These are phyloP conservation scores for Aspergillus sclerotialis DNA, from an alignment of 2,329 filamentous ascomycete genomes.

Conservation along the genomic window DNA sequence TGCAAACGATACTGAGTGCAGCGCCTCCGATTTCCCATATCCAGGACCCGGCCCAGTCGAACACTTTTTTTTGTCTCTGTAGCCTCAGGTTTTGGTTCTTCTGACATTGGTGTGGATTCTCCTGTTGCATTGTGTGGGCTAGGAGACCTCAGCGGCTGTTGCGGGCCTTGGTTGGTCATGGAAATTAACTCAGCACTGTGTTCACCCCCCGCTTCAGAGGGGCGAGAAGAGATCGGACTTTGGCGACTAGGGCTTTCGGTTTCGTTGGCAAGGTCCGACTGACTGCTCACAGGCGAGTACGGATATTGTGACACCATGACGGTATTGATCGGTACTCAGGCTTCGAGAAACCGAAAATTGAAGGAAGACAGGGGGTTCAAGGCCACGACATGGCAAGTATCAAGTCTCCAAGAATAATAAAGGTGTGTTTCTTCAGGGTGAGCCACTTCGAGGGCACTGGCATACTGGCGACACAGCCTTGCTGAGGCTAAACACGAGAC, in stretches of 20 bases:
- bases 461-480: too few relatives aligned
- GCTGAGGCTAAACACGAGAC: too few relatives aligned
- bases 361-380: too few relatives aligned
- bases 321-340: background rate
- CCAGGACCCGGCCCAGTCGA: slow-evolving; percentile 8
- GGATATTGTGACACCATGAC: background rate
- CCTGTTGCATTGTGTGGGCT: background rate
- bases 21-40: slow-evolving; percentile 8
- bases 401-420: too few relatives aligned
- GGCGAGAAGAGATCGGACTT: background rate
- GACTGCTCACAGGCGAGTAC: background rate
- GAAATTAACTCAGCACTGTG: background rate
- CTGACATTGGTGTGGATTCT: background rate
- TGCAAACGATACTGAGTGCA: slow-evolving; percentile 4
- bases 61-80: background rate
- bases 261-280: background rate
- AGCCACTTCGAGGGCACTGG: too few relatives aligned
- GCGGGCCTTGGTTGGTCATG: background rate
- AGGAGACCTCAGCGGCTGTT: background rate
- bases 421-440: too few relatives aligned
- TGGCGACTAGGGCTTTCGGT: background rate
- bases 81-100: background rate
- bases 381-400: too few relatives aligned
- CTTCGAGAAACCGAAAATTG: too few relatives aligned
- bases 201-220: background rate